A percentile compares a stretch with the other conserved stretches of the same genome.
These are phyloP conservation scores for Pseudocercospora musae DNA, from an alignment of 2,329 filamentous ascomycete species.

Conservation along the genomic window DNA sequence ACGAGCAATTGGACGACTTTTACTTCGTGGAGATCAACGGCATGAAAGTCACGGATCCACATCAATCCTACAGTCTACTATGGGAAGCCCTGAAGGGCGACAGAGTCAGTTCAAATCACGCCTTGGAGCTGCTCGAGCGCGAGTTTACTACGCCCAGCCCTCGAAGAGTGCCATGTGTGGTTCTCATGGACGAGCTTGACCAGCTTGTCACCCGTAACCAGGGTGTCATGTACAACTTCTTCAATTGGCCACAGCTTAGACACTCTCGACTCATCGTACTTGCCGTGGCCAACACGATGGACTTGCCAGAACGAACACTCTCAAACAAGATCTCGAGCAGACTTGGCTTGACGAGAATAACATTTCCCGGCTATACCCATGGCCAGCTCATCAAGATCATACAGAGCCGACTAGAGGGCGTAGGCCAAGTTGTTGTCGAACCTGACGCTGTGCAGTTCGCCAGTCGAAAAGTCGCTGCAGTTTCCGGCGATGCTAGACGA, in stretches of 20 bases:
- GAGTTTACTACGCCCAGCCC: slow-evolving; percentile 93
- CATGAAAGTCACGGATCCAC: slow-evolving; percentile 98
- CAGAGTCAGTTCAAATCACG: slow-evolving; percentile 85
- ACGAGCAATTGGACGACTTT: slow-evolving; percentile 94
- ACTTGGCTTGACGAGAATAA: slow-evolving; percentile 79
- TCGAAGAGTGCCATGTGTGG: slow-evolving; percentile 87
- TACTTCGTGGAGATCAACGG: slow-evolving; percentile 99
- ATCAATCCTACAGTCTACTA: slow-evolving; percentile 89
- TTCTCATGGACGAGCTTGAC: slow-evolving; percentile 97
- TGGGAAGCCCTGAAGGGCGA: slow-evolving; percentile 97
- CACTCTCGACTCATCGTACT: slow-evolving; percentile 93
- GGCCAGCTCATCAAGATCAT: slow-evolving; percentile 98
- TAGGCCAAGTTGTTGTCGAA: slow-evolving; percentile 80
- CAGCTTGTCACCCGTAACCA: slow-evolving; percentile 98
- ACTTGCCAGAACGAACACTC: slow-evolving; percentile 88
- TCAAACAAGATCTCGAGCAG: slow-evolving; percentile 98
- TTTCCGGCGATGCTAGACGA: slow-evolving; percentile 87
- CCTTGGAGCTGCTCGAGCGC: slow-evolving; percentile 81
- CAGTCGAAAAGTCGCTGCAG: slow-evolving; percentile 91
- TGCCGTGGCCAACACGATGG: slow-evolving; percentile 98
- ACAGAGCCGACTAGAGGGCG: slow-evolving; percentile 83
- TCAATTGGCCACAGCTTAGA: slow-evolving; percentile 93
- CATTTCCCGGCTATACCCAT: slow-evolving; percentile 95
- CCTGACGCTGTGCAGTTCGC: slow-evolving; percentile 94
- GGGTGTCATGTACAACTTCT: slow-evolving; percentile 99